A percentile compares a stretch with the other conserved stretches of the same genome.
These are phyloP conservation scores for Kernera saxatilis DNA, from an alignment of 345 rosid genomes.

Conservation along the genomic window DNA sequence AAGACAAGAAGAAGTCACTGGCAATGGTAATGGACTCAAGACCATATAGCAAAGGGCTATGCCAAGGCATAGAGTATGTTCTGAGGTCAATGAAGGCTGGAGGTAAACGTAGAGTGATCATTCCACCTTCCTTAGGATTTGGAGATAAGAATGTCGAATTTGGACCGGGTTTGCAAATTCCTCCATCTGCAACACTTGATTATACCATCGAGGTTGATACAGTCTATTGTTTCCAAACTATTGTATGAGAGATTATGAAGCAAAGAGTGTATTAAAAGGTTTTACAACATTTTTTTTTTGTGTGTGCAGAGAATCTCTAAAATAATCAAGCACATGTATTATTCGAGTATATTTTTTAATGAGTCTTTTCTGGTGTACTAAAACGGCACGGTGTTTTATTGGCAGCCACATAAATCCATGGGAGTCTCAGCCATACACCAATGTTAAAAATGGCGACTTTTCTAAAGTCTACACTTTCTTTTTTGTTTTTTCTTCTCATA, in stretches of 20 bases:
- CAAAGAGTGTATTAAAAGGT: neutral
- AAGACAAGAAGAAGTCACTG: conserved; percentile 50
- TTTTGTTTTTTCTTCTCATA: neutral
- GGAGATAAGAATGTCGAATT: conserved; percentile 65
- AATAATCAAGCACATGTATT: neutral
- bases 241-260: neutral
- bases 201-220: conserved; percentile 62
- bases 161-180: conserved; percentile 52
- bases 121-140: conserved; percentile 70
- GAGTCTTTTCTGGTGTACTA: neutral
- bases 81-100: conserved; percentile 79
- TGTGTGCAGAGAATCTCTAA: neutral
- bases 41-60: conserved; percentile 78
- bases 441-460: neutral
- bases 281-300: neutral
- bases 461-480: neutral
- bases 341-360: neutral
- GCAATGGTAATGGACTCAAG: conserved; percentile 80
- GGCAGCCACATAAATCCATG: conserved; percentile 13
- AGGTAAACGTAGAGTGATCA: conserved; percentile 72
- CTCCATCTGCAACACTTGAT: conserved; percentile 61
- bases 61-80: conserved; percentile 72
- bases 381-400: conserved; percentile 25
- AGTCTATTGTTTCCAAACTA: conserved; percentile 55
- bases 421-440: conserved; percentile 8